Conservation (phyloP, 139 green algal genomes). For the Spirogloea muscicola region DNA sequence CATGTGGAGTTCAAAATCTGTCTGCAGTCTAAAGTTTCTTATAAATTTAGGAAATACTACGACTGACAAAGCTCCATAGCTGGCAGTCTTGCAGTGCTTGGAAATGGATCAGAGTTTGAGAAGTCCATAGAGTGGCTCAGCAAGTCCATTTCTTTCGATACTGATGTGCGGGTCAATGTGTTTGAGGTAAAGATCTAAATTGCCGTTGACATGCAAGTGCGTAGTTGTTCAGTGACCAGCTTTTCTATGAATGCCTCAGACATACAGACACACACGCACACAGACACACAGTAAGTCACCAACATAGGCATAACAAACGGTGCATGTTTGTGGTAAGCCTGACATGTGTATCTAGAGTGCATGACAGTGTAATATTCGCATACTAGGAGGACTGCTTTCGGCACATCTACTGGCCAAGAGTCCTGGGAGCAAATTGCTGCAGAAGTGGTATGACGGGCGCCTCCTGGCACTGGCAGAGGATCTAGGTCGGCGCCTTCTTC, state of each 20-base stretch:
- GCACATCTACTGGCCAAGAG: conserved; percentile 35
- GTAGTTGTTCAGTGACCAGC: too few species aligned
- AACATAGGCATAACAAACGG: too few species aligned
- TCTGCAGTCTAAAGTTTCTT: background rate
- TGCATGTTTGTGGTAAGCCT: too few species aligned
- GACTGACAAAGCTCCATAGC: background rate
- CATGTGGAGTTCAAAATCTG: background rate
- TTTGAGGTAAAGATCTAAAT: too few species aligned
- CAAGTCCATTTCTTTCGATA: conserved; percentile 30
- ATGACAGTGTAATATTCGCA: conserved; percentile 58
- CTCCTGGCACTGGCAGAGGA: conserved; percentile 49
- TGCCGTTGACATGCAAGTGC: too few species aligned
- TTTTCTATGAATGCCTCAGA: too few species aligned
- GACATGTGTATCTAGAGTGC: background rate
- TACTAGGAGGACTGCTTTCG: conserved; percentile 48
- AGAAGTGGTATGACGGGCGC: conserved; percentile 45
- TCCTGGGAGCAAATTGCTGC: background rate
- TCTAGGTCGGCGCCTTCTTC: conserved; percentile 47
- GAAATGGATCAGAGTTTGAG: conserved; percentile 42
- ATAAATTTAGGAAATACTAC: background rate
- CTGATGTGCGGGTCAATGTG: conserved; percentile 50
- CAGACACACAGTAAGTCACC: too few species aligned
- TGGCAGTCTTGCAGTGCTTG: conserved; percentile 41
- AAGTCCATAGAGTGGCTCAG: conserved; percentile 19
- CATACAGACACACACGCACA: too few species aligned